phyloP scores from a whole-genome alignment of 257 asterid species.

The Jacaranda mimosifolia region DNA sequence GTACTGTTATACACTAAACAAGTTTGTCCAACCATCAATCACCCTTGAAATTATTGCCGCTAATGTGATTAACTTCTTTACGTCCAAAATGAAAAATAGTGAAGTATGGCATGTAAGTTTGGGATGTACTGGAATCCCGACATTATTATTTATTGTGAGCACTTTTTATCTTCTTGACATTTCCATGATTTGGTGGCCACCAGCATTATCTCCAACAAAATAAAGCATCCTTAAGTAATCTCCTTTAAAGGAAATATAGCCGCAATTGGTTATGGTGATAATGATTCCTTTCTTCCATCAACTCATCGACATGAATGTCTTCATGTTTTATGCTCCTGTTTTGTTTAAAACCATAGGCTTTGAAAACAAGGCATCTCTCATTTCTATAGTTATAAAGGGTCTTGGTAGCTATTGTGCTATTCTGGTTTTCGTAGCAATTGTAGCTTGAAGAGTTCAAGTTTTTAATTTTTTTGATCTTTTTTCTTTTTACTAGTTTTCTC shows the following conservation, averaged over 20 bases:
- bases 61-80: constrained; percentile 38
- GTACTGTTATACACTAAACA: constrained; percentile 54
- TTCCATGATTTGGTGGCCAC: constrained; percentile 65
- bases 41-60: constrained; percentile 52
- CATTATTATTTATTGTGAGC: constrained; percentile 47
- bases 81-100: background rate
- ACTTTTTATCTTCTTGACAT: constrained; percentile 60
- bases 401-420: constrained; percentile 53
- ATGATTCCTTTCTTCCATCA: constrained; percentile 70
- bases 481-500: no score
- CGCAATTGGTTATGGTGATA: constrained; percentile 49
- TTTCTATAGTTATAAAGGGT: constrained; percentile 58
- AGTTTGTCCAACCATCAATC: constrained; percentile 50
- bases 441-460: background rate
- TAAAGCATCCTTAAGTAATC: constrained; percentile 51
- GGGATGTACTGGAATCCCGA: constrained; percentile 51
- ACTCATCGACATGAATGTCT: constrained; percentile 69
- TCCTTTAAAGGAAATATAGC: constrained; percentile 52
- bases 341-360: constrained; percentile 64
- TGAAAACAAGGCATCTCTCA: constrained; percentile 48
- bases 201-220: constrained; percentile 53
- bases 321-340: constrained; percentile 71
- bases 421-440: constrained; percentile 49
- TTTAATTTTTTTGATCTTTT: no score
- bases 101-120: constrained; percentile 50